Conservation (phyloP, 345 rosid genomes). For the Ricinus communis region DNA sequence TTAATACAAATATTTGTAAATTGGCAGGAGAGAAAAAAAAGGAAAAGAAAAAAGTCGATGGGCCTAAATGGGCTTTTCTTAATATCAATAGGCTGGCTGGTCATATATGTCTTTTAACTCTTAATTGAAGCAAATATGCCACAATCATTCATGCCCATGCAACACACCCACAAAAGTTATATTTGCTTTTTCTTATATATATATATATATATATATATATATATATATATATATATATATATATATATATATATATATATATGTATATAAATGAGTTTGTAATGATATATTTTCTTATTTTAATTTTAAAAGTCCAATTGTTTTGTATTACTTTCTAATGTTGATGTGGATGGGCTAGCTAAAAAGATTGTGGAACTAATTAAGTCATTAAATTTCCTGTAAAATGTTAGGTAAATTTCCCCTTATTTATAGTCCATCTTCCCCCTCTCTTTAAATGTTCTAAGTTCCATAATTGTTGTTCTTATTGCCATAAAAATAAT, state of each 20-base stretch:
- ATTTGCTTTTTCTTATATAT: too few species aligned
- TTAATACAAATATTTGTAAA: too few species aligned
- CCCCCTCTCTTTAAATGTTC: too few species aligned
- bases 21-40: too few species aligned
- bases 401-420: neutral
- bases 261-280: too few species aligned
- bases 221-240: too few species aligned
- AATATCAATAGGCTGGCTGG: neutral
- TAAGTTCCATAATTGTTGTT: neutral
- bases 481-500: too few species aligned
- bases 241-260: too few species aligned
- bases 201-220: too few species aligned
- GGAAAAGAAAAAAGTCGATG: slow-evolving; percentile 5
- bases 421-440: neutral
- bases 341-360: slow-evolving; percentile 1
- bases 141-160: slow-evolving; percentile 15
- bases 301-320: neutral
- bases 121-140: neutral
- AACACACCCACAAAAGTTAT: neutral
- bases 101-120: neutral
- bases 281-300: neutral
- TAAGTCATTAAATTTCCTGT: neutral
- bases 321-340: neutral
- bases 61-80: neutral
- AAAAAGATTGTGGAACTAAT: neutral